These are phyloP conservation scores for Protomyces inouyei DNA, from an alignment of 1,139 yeast genomes.

Conservation along the genomic window DNA sequence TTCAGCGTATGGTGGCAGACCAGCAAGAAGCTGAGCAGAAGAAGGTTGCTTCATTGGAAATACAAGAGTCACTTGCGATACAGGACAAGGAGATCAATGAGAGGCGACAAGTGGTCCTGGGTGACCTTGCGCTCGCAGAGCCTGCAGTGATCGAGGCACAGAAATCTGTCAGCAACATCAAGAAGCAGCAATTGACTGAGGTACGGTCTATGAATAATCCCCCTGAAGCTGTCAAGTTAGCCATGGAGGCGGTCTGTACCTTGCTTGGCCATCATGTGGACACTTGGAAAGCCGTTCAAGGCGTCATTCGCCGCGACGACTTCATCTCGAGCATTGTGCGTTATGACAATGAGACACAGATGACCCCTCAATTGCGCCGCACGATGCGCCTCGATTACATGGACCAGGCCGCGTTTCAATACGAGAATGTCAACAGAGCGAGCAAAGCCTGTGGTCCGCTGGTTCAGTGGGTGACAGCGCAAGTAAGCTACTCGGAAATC, in stretches of 20 bases:
- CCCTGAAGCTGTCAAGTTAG: conserved; percentile 78
- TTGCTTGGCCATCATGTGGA: conserved; percentile 66
- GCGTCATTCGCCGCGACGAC: conserved; percentile 75
- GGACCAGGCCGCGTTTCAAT: conserved; percentile 60
- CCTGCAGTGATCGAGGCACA: conserved; percentile 84
- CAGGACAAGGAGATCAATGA: conserved; percentile 60
- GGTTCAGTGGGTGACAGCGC: conserved; percentile 85
- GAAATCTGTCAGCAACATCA: conserved; percentile 80
- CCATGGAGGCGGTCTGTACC: conserved; percentile 83
- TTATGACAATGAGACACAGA: conserved; percentile 59
- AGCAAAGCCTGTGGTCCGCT: conserved; percentile 95
- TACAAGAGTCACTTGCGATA: conserved; percentile 61
- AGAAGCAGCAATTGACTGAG: conserved; percentile 87
- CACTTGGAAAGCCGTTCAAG: conserved; percentile 80
- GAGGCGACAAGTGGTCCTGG: conserved; percentile 55
- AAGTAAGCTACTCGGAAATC: conserved; percentile 63
- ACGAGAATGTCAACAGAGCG: conserved; percentile 75
- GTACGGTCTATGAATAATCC: conserved; percentile 86
- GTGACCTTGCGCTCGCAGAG: conserved; percentile 68
- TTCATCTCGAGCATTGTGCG: conserved; percentile 78
- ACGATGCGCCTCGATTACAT: conserved; percentile 60
- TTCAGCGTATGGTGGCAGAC: conserved; percentile 72
- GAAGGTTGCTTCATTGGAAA: conserved; percentile 75
- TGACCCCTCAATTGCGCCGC: conserved; percentile 51
- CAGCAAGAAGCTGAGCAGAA: conserved; percentile 92